Evolutionary conservation across 768 basidiomycete species (phyloP), one percentile per base, ranked within the genome.

Genomic region (Lactarius vividus): DNA sequence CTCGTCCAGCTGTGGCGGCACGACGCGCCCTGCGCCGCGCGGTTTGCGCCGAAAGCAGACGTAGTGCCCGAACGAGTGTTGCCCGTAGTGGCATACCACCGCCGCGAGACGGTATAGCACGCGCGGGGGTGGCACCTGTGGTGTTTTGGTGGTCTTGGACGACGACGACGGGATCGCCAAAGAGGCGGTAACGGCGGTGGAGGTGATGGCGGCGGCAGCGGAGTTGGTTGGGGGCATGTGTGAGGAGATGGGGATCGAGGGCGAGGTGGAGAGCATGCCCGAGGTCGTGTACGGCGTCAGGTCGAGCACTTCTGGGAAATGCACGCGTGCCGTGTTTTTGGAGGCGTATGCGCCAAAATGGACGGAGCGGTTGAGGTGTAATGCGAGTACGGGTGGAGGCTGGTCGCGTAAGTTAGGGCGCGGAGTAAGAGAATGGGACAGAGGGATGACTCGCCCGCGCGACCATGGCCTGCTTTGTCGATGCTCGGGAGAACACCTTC

Each of bases 61-160:
- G 74, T 96, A 99, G 74, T 99, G 96, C 6, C 96, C 96, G 73
- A 91, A 96, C 4, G 89, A 89, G 73, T 97, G 95, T 61, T 88
- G 86, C 16, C 96, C 96, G 73, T 88, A 96, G 76, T 98, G 96
- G 71, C 94, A 94, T 18, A 98, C 94, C 35, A 92, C 87, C 11
- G 92, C 88, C 2, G 87, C 77, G 40, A 98, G 84, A 55, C 94
- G 85, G 76, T 98, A 98, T 40, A 96, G 79, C n/a, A 86, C 88
- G 54, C 86, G 79, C n/a, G 83, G 80, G 10, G 56, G 35, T 3
- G 29, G 46, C 23, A 53, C 60, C 4, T 33, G 33, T 33, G 35
- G 35, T 28, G 37, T 40, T 23, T 62, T 66, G 37, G 29, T 15
- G 37, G 29, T n/a, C 10, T 62, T 62, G 37, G 29, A 18, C 10